phyloP scores from a whole-genome alignment of 2,329 filamentous ascomycete genomes.

The Epichloe brachyelytri region DNA sequence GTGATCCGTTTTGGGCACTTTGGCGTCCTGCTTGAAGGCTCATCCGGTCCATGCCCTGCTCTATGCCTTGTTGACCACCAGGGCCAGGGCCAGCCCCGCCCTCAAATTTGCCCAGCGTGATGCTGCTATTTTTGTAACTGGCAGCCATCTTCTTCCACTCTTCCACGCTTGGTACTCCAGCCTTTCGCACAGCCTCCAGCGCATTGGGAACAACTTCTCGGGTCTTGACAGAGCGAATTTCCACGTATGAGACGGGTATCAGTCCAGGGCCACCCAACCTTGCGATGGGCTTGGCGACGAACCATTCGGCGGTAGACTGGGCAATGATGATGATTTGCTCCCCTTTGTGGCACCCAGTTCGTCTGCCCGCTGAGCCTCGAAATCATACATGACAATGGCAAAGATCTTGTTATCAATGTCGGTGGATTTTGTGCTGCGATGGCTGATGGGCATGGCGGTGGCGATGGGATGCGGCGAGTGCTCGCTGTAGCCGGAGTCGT shows the following conservation, averaged over 20 bases:
- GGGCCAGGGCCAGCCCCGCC: constrained; percentile 30
- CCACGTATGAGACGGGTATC: constrained; percentile 92
- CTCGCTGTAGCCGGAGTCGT: constrained; percentile 73
- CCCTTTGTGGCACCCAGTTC: constrained; percentile 86
- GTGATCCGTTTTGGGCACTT: constrained; percentile 11
- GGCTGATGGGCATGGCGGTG: constrained; percentile 9
- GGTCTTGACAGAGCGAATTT: constrained; percentile 87
- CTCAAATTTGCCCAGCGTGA: constrained; percentile 86
- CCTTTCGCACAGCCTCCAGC: constrained; percentile 70
- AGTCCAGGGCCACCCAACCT: constrained; percentile 87
- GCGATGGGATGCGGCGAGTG: constrained; percentile 17
- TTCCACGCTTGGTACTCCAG: constrained; percentile 87
- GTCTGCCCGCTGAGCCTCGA: constrained; percentile 87
- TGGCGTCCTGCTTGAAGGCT: constrained; percentile 42
- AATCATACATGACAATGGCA: constrained; percentile 93
- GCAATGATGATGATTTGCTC: constrained; percentile 98
- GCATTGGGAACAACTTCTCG: constrained; percentile 73
- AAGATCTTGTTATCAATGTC: constrained; percentile 79
- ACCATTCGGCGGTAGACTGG: constrained; percentile 98
- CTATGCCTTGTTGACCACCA: constrained; percentile 34
- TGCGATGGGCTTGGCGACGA: constrained; percentile 97
- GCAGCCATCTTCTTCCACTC: constrained; percentile 99
- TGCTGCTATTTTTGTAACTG: constrained; percentile 98
- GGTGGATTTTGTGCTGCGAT: constrained; percentile 38
- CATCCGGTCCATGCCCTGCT: constrained; percentile 65